phyloP scores from a whole-genome alignment of 164 flowering plant species.

The Chimonanthus salicifolius region DNA sequence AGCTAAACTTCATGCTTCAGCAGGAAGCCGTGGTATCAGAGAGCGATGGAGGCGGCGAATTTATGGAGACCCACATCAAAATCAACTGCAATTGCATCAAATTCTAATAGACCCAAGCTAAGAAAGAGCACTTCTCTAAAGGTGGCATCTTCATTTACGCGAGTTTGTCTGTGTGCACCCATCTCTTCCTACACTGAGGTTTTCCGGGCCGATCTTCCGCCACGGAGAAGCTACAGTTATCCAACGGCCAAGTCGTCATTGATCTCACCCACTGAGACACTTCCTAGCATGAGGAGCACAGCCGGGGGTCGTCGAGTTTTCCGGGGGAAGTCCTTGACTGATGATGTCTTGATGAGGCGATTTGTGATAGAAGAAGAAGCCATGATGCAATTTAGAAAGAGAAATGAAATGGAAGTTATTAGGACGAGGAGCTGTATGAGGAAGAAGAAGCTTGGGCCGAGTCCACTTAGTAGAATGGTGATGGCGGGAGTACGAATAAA shows the following conservation, averaged over 20 bases:
- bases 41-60: constrained; percentile 69
- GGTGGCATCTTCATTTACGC: constrained; percentile 70
- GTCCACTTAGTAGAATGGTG: constrained; percentile 78
- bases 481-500: constrained; percentile 29
- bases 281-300: constrained; percentile 33
- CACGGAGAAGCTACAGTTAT: constrained; percentile 74
- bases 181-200: constrained; percentile 80
- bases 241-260: constrained; percentile 43
- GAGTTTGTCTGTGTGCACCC: constrained; percentile 89
- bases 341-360: constrained; percentile 82
- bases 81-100: constrained; percentile 24
- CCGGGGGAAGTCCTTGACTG: constrained; percentile 79
- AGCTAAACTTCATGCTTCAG: background rate
- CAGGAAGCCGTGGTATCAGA: constrained; percentile 90
- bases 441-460: constrained; percentile 75
- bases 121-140: constrained; percentile 67
- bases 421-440: constrained; percentile 53
- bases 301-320: constrained; percentile 52
- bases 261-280: constrained; percentile 16
- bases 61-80: constrained; percentile 53
- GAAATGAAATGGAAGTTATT: constrained; percentile 77
- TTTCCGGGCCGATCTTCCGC: constrained; percentile 57
- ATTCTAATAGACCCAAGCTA: constrained; percentile 34
- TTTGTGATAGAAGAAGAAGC: constrained; percentile 87
- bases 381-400: constrained; percentile 70